Evolutionary conservation across 768 basidiomycete species (phyloP).

Genomic region (Austroboletus festivus): DNA sequence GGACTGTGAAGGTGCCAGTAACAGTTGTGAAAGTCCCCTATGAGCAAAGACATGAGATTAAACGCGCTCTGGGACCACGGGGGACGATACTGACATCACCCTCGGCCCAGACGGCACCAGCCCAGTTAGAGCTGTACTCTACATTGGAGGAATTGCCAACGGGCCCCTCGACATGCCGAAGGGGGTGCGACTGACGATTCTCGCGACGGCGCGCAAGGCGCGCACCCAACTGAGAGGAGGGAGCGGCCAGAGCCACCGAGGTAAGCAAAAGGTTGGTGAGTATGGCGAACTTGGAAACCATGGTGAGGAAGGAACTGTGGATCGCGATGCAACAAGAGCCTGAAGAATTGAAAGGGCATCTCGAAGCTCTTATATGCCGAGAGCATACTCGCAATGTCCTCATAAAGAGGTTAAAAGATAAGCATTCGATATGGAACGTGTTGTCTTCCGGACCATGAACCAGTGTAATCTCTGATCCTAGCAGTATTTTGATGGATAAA

Average conservation of each 20-base stretch:
- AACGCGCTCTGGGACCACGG: neutral
- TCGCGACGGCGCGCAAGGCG: constrained; percentile 7
- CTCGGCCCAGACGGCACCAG: constrained; percentile 1
- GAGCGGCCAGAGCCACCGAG: neutral
- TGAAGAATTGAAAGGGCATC: neutral
- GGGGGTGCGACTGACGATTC: constrained; percentile 1
- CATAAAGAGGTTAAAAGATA: neutral
- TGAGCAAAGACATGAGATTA: neutral
- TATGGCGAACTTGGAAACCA: constrained; percentile 7
- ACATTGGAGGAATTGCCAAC: neutral
- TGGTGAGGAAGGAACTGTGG: neutral
- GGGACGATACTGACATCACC: neutral
- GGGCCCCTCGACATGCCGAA: neutral
- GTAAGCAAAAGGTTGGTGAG: constrained; percentile 7
- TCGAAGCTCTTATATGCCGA: neutral
- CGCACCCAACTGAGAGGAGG: constrained; percentile 3
- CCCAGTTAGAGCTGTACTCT: neutral
- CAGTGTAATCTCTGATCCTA: neutral
- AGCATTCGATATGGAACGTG: neutral
- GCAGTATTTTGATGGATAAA: constrained; percentile 1
- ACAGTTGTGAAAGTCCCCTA: constrained; percentile 10
- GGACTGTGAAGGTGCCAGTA: constrained; percentile 10
- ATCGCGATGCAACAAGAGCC: neutral
- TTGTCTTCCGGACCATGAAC: neutral
- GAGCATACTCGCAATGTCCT: neutral